Conservation (phyloP, 768 basidiomycete species). For the Rhodocollybia butyracea region DNA sequence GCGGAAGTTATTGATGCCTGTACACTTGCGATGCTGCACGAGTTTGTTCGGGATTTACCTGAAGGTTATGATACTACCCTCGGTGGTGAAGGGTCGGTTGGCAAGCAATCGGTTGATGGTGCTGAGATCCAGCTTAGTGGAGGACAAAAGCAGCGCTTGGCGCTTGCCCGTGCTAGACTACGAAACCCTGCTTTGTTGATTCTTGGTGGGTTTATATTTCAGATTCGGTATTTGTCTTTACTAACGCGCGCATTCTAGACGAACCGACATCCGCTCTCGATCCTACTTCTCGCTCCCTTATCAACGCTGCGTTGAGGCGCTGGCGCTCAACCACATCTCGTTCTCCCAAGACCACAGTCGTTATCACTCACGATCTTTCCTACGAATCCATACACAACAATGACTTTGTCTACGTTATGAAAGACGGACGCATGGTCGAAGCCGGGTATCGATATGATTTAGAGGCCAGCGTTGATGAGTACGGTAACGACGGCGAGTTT, state of each 20-base stretch:
- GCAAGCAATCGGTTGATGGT: conserved; percentile 41
- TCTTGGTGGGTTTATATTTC: conserved; percentile 62
- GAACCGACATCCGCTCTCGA: conserved; percentile 86
- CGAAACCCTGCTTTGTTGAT: conserved; percentile 87
- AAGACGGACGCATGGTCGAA: conserved; percentile 75
- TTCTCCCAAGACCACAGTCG: conserved; percentile 77
- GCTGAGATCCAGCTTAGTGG: conserved; percentile 81
- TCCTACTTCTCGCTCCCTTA: conserved; percentile 79
- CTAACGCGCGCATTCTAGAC: conserved; percentile 36
- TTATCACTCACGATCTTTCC: conserved; percentile 94
- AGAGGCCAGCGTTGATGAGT: conserved; percentile 37
- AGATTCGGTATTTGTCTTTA: neutral
- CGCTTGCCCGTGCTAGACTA: conserved; percentile 82
- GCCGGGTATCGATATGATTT: conserved; percentile 86
- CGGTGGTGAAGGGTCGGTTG: neutral
- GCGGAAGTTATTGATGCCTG: conserved; percentile 81
- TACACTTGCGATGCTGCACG: conserved; percentile 80
- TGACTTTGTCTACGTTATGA: conserved; percentile 94
- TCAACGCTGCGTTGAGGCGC: conserved; percentile 65
- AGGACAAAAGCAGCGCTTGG: conserved; percentile 88
- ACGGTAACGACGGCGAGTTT: conserved; percentile 58
- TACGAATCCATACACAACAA: conserved; percentile 52
- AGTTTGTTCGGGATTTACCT: conserved; percentile 82
- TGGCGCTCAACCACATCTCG: conserved; percentile 45
- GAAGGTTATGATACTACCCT: conserved; percentile 80